Conservation (phyloP, 73 alveolate species). For the Paramecium caudatum region DNA sequence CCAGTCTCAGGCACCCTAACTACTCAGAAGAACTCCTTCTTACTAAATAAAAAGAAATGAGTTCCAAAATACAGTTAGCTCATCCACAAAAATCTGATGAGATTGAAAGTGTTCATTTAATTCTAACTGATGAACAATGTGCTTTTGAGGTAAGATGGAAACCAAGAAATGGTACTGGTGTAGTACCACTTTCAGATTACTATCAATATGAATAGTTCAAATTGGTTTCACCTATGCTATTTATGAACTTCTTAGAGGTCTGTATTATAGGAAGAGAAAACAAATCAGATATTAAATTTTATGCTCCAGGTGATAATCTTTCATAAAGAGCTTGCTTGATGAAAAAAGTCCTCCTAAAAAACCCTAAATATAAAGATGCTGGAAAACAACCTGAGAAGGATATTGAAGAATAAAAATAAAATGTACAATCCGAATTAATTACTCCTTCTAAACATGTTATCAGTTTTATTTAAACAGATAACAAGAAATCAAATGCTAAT, state of each 20-base stretch:
- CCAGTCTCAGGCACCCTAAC: conserved; percentile 26
- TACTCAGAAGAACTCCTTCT: conserved; percentile 40
- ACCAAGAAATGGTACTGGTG: conserved; percentile 20
- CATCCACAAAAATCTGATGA: conserved; percentile 16
- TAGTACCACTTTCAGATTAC: conserved; percentile 31
- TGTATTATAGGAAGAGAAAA: conserved; percentile 6
- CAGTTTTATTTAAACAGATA: background rate
- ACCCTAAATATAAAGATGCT: conserved; percentile 16
- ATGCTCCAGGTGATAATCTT: conserved; percentile 15
- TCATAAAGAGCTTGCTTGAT: background rate
- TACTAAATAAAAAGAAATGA: conserved; percentile 24
- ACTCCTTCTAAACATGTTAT: too few relatives aligned
- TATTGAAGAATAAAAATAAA: conserved; percentile 11
- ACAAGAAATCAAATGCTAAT: background rate
- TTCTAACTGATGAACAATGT: conserved; percentile 14
- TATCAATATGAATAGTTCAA: background rate
- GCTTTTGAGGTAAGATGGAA: conserved; percentile 43
- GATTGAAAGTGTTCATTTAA: conserved; percentile 10
- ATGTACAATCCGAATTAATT: too few relatives aligned
- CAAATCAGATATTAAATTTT: conserved; percentile 3
- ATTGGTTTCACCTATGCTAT: conserved; percentile 2
- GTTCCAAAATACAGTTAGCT: background rate
- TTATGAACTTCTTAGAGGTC: conserved; percentile 28
- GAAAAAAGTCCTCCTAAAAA: background rate
- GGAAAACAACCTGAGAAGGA: background rate